A percentile compares a stretch with the other conserved stretches of the same genome.
These are phyloP conservation scores for Saksenaea oblongispora DNA, from an alignment of 371 early-diverging fungal species.

Conservation along the genomic window DNA sequence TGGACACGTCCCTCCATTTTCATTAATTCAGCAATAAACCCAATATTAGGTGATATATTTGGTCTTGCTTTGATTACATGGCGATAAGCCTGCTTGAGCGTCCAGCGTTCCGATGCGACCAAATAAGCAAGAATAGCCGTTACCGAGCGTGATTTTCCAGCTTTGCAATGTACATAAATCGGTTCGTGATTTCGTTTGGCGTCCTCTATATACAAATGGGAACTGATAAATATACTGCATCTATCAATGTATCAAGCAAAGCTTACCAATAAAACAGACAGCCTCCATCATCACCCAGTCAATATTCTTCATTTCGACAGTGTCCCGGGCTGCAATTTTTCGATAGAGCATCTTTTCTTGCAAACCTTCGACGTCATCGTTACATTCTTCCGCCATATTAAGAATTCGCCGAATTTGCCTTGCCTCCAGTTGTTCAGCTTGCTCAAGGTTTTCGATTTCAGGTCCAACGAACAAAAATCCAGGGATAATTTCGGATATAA, in stretches of 20 bases:
- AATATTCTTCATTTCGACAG: slow-evolving; percentile 65
- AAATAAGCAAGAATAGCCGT: slow-evolving; percentile 80
- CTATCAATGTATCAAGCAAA: background rate
- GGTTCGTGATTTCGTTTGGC: slow-evolving; percentile 51
- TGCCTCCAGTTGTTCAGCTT: slow-evolving; percentile 49
- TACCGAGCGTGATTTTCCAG: slow-evolving; percentile 82
- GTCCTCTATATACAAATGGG: slow-evolving; percentile 28
- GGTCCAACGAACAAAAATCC: slow-evolving; percentile 63
- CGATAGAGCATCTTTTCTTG: slow-evolving; percentile 39
- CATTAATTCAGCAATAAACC: slow-evolving; percentile 79
- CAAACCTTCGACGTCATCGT: slow-evolving; percentile 47
- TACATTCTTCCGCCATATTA: slow-evolving; percentile 69
- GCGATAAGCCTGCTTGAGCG: slow-evolving; percentile 73
- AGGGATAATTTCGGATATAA: slow-evolving; percentile 62
- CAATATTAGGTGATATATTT: slow-evolving; percentile 83
- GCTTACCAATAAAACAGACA: slow-evolving; percentile 63
- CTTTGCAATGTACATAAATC: slow-evolving; percentile 86
- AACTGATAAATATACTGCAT: background rate
- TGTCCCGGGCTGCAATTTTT: slow-evolving; percentile 62
- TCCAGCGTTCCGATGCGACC: slow-evolving; percentile 66
- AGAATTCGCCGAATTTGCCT: slow-evolving; percentile 54
- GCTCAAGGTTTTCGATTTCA: slow-evolving; percentile 54
- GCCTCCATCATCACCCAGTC: slow-evolving; percentile 59
- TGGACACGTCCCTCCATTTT: slow-evolving; percentile 70
- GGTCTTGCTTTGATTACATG: slow-evolving; percentile 71